phyloP scores from a whole-genome alignment of 2,329 filamentous ascomycete species.

The Penicillium sp. region DNA sequence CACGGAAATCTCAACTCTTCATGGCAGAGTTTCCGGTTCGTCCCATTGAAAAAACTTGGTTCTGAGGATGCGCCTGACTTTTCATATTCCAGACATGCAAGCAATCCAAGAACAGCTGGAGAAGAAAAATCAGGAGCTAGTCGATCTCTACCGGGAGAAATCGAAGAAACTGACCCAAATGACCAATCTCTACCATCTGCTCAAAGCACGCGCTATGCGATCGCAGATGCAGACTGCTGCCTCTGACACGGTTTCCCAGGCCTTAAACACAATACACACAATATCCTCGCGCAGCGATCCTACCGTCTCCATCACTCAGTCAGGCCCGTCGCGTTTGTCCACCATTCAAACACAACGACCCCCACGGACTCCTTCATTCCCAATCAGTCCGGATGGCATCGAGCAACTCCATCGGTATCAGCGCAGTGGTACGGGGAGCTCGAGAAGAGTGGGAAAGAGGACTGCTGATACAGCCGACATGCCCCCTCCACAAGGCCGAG shows the following conservation, averaged over 20 bases:
- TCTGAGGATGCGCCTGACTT: conserved; percentile 1
- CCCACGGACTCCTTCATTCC: conserved; percentile 28
- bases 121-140: conserved; percentile 70
- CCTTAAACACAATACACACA: conserved; percentile 43
- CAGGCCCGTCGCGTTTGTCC: neutral
- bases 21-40: conserved; percentile 63
- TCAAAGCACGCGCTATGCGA: conserved; percentile 56
- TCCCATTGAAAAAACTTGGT: neutral
- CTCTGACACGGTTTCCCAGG: conserved; percentile 51
- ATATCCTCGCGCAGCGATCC: conserved; percentile 16
- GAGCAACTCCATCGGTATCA: conserved; percentile 42
- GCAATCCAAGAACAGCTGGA: conserved; percentile 62
- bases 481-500: conserved; percentile 32
- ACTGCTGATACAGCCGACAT: conserved; percentile 26
- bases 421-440: conserved; percentile 41
- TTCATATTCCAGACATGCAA: conserved; percentile 51
- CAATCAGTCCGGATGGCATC: conserved; percentile 28
- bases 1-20: conserved; percentile 64
- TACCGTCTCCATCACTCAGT: conserved; percentile 5
- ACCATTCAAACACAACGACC: conserved; percentile 10
- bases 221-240: conserved; percentile 56
- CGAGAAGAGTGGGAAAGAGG: conserved; percentile 26
- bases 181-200: conserved; percentile 58
- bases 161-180: conserved; percentile 65
- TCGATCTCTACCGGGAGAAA: conserved; percentile 66